phyloP scores from a whole-genome alignment of 2,329 filamentous ascomycete genomes.

The Paraconiothyrium sp. region DNA sequence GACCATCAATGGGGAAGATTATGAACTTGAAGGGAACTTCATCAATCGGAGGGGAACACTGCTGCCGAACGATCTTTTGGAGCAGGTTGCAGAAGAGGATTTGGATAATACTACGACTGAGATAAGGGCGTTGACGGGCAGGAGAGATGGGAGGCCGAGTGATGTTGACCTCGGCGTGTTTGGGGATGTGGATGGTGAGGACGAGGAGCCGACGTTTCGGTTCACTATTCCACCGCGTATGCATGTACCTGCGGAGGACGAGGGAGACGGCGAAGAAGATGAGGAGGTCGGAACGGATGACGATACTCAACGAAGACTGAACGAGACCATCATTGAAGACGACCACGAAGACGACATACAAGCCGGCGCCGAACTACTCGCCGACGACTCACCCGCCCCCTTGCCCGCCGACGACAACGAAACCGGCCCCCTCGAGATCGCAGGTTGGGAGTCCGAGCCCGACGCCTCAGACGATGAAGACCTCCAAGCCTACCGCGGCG shows the following conservation, averaged over 20 bases:
- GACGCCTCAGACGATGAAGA: slow-evolving; percentile 37
- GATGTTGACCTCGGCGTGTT: slow-evolving; percentile 46
- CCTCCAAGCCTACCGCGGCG: slow-evolving; percentile 46
- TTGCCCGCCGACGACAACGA: slow-evolving; percentile 41
- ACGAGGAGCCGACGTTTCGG: slow-evolving; percentile 50
- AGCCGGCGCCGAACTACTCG: slow-evolving; percentile 26
- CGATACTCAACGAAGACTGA: slow-evolving; percentile 17
- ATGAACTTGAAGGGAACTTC: slow-evolving; percentile 55
- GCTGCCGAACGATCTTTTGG: slow-evolving; percentile 48
- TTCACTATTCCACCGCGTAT: slow-evolving; percentile 50
- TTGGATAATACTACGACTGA: slow-evolving; percentile 44
- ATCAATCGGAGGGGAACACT: slow-evolving; percentile 38
- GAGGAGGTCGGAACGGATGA: slow-evolving; percentile 19
- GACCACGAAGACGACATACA: slow-evolving; percentile 40
- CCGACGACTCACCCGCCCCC: slow-evolving; percentile 34
- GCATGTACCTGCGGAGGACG: slow-evolving; percentile 31
- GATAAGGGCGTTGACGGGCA: slow-evolving; percentile 42
- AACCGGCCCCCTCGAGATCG: slow-evolving; percentile 26
- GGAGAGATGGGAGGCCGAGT: slow-evolving; percentile 39
- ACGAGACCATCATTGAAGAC: slow-evolving; percentile 7
- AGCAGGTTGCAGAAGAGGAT: slow-evolving; percentile 47
- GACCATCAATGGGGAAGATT: slow-evolving; percentile 45
- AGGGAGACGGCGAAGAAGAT: slow-evolving; percentile 8
- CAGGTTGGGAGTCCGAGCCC: slow-evolving; percentile 45
- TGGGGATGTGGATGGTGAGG: slow-evolving; percentile 43